A percentile compares a stretch with the other conserved stretches of the same genome.
phyloP scores from a whole-genome alignment of 306 rosid species.

The Astragalus membranaceus region DNA sequence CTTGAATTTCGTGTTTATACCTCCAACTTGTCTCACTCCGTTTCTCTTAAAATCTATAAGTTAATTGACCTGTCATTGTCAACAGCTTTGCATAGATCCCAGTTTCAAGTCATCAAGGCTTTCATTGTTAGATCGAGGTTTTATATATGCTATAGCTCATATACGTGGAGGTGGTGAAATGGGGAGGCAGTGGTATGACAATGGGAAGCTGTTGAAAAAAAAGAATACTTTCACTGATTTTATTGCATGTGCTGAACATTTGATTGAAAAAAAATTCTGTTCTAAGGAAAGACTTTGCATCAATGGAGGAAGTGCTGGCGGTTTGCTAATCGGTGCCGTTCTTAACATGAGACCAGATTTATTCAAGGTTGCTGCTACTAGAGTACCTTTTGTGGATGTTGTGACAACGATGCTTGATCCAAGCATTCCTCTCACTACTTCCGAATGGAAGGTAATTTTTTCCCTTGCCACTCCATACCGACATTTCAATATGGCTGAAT shows the following conservation, averaged over 20 bases:
- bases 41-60: background rate
- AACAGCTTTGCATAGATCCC: constrained; percentile 71
- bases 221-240: constrained; percentile 87
- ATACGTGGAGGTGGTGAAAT: constrained; percentile 96
- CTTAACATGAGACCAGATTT: constrained; percentile 96
- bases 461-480: background rate
- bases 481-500: background rate
- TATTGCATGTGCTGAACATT: constrained; percentile 82
- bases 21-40: background rate
- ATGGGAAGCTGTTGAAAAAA: constrained; percentile 84
- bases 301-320: constrained; percentile 95
- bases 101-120: constrained; percentile 70
- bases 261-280: constrained; percentile 65
- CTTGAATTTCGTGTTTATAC: background rate
- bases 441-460: constrained; percentile 90
- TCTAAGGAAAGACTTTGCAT: constrained; percentile 72
- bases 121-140: constrained; percentile 85
- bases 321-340: constrained; percentile 90
- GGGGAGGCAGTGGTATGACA: constrained; percentile 99
- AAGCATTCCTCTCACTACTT: constrained; percentile 89
- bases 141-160: constrained; percentile 84
- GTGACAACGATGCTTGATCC: constrained; percentile 97
- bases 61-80: constrained; percentile 17
- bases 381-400: constrained; percentile 97
- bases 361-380: constrained; percentile 86